phyloP scores from a whole-genome alignment of 257 asterid genomes.

The Orobanche coerulescens region DNA sequence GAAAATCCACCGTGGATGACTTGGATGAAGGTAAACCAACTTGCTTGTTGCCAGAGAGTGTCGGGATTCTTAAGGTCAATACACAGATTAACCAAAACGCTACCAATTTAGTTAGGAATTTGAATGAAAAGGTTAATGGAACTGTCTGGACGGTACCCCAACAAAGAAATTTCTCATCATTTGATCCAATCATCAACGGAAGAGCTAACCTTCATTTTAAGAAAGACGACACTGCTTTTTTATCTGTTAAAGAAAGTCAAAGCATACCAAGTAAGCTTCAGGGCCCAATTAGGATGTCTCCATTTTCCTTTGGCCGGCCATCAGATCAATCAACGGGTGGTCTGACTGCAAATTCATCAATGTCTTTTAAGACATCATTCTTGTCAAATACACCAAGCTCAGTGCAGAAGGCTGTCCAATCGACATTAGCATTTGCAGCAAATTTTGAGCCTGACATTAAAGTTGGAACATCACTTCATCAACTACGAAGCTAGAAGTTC shows the following conservation, averaged over 20 bases:
- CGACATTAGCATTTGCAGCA: slow-evolving; percentile 72
- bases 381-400: slow-evolving; percentile 39
- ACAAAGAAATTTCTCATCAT: slow-evolving; percentile 31
- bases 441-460: slow-evolving; percentile 53
- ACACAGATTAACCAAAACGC: slow-evolving; percentile 25
- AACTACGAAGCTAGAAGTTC: slow-evolving; percentile 22
- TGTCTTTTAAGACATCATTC: slow-evolving; percentile 32
- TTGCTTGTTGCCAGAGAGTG: slow-evolving; percentile 20
- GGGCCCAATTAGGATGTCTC: slow-evolving; percentile 19
- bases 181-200: slow-evolving; percentile 18
- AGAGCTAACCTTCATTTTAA: not conserved
- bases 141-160: slow-evolving; percentile 22
- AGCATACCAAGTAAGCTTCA: slow-evolving; percentile 22
- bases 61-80: slow-evolving; percentile 18
- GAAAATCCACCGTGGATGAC: slow-evolving; percentile 27
- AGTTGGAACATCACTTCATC: slow-evolving; percentile 26
- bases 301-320: slow-evolving; percentile 24
- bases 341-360: slow-evolving; percentile 17
- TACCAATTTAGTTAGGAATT: not conserved
- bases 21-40: slow-evolving; percentile 15
- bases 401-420: slow-evolving; percentile 52
- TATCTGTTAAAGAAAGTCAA: slow-evolving; percentile 22
- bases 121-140: slow-evolving; percentile 17
- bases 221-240: slow-evolving; percentile 19
- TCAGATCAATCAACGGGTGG: slow-evolving; percentile 26